Percentiles rank a stretch among this genome's conserved stretches.
phyloP scores from a whole-genome alignment of 1,284 basidiomycete genomes.

The Ustilago tritici region DNA sequence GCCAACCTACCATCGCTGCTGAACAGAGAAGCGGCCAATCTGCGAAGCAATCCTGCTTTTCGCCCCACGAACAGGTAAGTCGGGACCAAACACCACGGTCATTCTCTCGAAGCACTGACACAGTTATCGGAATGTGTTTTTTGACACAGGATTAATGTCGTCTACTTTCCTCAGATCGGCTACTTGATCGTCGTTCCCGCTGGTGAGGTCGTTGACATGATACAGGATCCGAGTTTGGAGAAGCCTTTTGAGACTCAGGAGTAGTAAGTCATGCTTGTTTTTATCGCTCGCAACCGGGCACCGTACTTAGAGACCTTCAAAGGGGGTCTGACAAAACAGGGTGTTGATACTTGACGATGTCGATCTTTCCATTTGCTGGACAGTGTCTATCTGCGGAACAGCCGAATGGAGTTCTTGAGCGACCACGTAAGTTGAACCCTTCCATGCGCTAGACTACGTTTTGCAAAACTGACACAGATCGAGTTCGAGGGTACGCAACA shows the following conservation, averaged over 20 bases:
- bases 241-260: slow-evolving; percentile 34
- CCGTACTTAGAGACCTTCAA: too few relatives aligned
- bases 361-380: neutral
- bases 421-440: slow-evolving; percentile 18
- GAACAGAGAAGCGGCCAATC: slow-evolving; percentile 27
- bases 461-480: neutral
- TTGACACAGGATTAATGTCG: slow-evolving; percentile 26
- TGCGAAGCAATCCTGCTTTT: slow-evolving; percentile 30
- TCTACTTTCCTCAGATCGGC: slow-evolving; percentile 54
- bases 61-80: slow-evolving; percentile 19
- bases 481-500: neutral
- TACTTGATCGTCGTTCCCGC: slow-evolving; percentile 41
- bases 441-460: neutral
- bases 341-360: neutral
- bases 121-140: neutral
- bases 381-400: slow-evolving; percentile 49
- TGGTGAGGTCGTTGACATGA: slow-evolving; percentile 29
- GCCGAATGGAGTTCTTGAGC: slow-evolving; percentile 33
- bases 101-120: neutral
- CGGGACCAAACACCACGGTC: neutral
- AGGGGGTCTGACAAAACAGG: too few relatives aligned
- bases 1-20: slow-evolving; percentile 17
- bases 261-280: slow-evolving; percentile 14
- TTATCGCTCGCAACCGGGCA: too few relatives aligned
- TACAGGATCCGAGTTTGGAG: slow-evolving; percentile 26